Conservation (phyloP, 2,329 filamentous ascomycete species). For the Drechslera avenae region DNA sequence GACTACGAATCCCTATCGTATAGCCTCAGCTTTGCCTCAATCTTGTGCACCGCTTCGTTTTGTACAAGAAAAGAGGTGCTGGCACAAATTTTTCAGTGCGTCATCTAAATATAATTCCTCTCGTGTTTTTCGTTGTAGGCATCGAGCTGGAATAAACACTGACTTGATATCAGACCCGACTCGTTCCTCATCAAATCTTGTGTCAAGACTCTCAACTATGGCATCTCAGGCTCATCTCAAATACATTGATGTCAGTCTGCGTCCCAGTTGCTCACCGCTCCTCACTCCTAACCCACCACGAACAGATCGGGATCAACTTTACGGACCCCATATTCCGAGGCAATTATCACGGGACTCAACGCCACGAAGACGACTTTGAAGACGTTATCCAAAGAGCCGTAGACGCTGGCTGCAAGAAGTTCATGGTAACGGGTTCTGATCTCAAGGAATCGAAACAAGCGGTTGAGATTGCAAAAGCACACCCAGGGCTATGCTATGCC, state of each 20-base stretch:
- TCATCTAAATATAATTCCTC: background rate
- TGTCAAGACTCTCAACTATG: constrained; percentile 4
- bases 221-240: constrained; percentile 22
- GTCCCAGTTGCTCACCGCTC: constrained; percentile 10
- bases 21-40: background rate
- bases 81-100: constrained; percentile 19
- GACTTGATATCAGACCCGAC: too few relatives aligned
- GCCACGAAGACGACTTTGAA: constrained; percentile 73
- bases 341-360: constrained; percentile 77
- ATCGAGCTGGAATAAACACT: too few relatives aligned
- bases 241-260: constrained; percentile 54
- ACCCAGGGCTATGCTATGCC: constrained; percentile 80
- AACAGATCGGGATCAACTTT: constrained; percentile 88
- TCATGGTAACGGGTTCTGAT: constrained; percentile 93
- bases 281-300: constrained; percentile 14
- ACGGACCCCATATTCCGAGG: constrained; percentile 90
- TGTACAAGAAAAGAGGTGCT: background rate
- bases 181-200: background rate
- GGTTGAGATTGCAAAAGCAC: constrained; percentile 71
- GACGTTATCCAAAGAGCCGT: constrained; percentile 79
- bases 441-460: constrained; percentile 77
- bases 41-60: background rate
- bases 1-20: background rate
- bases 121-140: background rate
- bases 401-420: constrained; percentile 80